These are phyloP conservation scores for Eucalyptus marginata DNA, from an alignment of 345 rosid species.

Conservation along the genomic window DNA sequence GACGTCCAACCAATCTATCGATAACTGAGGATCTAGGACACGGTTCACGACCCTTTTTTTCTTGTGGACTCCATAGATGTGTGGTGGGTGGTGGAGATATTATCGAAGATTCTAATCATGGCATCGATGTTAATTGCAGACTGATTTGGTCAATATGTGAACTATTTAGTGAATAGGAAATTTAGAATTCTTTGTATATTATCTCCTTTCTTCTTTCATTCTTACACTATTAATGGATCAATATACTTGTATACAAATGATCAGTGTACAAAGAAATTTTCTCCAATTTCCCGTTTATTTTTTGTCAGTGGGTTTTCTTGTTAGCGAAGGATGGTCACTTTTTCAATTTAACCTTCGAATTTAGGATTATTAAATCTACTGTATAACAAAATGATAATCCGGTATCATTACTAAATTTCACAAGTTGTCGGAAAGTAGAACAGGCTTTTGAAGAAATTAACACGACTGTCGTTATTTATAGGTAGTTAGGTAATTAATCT, in stretches of 20 bases:
- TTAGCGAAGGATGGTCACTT: background rate
- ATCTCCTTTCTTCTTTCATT: no score
- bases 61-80: background rate
- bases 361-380: background rate
- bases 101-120: no score
- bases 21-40: background rate
- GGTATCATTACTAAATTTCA: background rate
- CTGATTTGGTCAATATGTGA: no score
- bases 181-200: no score
- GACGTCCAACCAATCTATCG: background rate
- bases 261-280: no score
- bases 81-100: background rate
- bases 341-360: background rate
- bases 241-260: no score
- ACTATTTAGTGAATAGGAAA: no score
- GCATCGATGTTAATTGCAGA: no score
- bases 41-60: background rate
- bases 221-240: no score
- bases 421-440: background rate
- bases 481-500: background rate
- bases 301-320: no score
- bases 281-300: no score
- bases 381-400: background rate
- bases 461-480: background rate
- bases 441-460: background rate